These are phyloP conservation scores for Rhododendron henanense DNA, from an alignment of 148 eudicot genomes.

Conservation along the genomic window DNA sequence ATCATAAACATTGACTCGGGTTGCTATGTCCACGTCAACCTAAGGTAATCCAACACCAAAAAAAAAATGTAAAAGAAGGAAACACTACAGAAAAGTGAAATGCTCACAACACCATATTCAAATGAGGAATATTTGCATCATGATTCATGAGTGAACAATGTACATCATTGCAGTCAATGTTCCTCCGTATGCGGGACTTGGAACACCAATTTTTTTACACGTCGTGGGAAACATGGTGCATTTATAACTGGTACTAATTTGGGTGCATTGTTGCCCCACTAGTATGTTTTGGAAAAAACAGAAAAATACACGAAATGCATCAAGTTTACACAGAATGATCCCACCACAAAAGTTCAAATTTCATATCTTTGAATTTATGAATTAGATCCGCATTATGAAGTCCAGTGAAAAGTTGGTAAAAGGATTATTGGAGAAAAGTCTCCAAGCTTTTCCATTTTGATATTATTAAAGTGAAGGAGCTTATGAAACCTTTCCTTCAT, in stretches of 20 bases:
- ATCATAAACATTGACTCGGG: constrained; percentile 53
- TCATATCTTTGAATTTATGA: background rate
- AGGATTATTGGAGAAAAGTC: background rate
- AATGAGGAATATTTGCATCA: background rate
- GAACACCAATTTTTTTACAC: background rate
- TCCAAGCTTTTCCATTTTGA: background rate
- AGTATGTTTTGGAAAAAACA: background rate
- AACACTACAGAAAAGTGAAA: background rate
- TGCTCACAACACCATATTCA: background rate
- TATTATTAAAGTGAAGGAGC: background rate
- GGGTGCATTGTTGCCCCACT: background rate
- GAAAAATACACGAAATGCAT: background rate
- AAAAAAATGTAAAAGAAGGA: background rate
- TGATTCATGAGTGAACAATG: background rate
- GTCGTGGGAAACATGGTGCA: background rate
- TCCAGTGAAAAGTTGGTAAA: background rate
- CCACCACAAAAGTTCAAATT: background rate
- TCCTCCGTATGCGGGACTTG: background rate
- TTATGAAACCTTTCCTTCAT: background rate
- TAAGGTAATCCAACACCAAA: constrained; percentile 20
- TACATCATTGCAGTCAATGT: background rate
- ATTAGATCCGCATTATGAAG: background rate
- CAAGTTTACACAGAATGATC: background rate
- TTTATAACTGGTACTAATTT: background rate
- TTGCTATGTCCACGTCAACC: constrained; percentile 91